Evolutionary conservation across 2,329 filamentous ascomycete species (phyloP).

Genomic region (Cryphonectria carpinicola): DNA sequence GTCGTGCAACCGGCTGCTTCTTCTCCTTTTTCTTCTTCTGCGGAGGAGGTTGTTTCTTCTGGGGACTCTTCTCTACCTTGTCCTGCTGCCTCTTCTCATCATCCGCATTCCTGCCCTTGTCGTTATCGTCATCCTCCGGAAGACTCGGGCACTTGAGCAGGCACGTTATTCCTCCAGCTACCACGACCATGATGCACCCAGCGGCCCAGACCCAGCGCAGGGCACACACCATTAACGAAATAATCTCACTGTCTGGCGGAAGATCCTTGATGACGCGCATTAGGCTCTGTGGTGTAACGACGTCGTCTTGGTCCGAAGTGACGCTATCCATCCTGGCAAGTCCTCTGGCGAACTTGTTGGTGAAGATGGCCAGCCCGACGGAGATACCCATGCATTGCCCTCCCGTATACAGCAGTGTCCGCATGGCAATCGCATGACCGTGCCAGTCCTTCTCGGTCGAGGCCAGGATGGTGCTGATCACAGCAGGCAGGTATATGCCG

Average conservation of each 20-base stretch:
- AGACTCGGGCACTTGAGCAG: constrained; percentile 14
- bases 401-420: constrained; percentile 23
- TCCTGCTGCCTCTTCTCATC: constrained; percentile 3
- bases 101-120: background rate
- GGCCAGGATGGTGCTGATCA: constrained; percentile 27
- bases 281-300: constrained; percentile 17
- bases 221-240: constrained; percentile 3
- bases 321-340: background rate
- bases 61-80: background rate
- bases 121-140: constrained; percentile 2
- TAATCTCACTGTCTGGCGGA: constrained; percentile 11
- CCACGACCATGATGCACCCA: constrained; percentile 10
- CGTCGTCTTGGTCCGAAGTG: background rate
- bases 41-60: background rate
- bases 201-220: constrained; percentile 24
- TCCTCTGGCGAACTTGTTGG: constrained; percentile 15
- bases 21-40: background rate
- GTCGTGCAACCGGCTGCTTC: background rate
- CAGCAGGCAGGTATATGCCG: constrained; percentile 22
- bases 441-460: constrained; percentile 23
- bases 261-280: constrained; percentile 19
- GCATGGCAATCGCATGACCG: constrained; percentile 24
- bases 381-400: constrained; percentile 27
- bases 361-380: constrained; percentile 25
- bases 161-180: constrained; percentile 7